phyloP scores from a whole-genome alignment of 23 red algal genomes.

The Gracilaria domingensis region DNA sequence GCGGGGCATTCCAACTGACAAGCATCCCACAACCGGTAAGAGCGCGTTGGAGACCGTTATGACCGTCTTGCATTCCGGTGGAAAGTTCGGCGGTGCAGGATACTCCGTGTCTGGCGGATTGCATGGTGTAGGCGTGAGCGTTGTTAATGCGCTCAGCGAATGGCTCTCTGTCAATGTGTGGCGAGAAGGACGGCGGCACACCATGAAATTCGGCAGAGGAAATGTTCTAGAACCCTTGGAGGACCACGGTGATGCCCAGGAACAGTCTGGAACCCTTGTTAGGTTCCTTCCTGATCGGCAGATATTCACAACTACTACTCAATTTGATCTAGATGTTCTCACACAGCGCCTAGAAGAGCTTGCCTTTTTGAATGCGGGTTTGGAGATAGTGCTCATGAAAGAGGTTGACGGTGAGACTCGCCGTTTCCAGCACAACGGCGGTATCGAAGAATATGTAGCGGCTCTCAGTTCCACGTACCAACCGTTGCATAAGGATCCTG shows the following conservation, averaged over 20 bases:
- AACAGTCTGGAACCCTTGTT: constrained; percentile 77
- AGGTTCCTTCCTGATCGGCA: constrained; percentile 83
- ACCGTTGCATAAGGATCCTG: constrained; percentile 59
- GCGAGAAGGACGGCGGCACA: constrained; percentile 59
- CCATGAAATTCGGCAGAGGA: constrained; percentile 85
- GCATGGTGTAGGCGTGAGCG: constrained; percentile 96
- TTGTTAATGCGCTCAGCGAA: constrained; percentile 98
- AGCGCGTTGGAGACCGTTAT: constrained; percentile 98
- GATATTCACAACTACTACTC: constrained; percentile 82
- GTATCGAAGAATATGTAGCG: constrained; percentile 90
- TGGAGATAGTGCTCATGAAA: constrained; percentile 81
- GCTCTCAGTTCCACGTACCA: constrained; percentile 68
- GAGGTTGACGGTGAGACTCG: constrained; percentile 47
- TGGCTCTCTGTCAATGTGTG: constrained; percentile 79
- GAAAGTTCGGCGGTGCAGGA: constrained; percentile 93
- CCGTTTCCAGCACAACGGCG: constrained; percentile 66
- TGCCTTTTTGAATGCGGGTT: constrained; percentile 94
- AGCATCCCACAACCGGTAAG: constrained; percentile 89
- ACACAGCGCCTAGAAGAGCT: constrained; percentile 88
- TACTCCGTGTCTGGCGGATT: constrained; percentile 97
- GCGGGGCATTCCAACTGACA: constrained; percentile 90
- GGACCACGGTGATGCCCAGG: constrained; percentile 3
- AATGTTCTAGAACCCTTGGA: constrained; percentile 43
- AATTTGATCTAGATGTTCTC: constrained; percentile 80
- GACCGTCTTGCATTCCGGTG: constrained; percentile 97